These are phyloP conservation scores for Dactylellina sp. DNA, from an alignment of 2,329 filamentous ascomycete genomes.

Conservation along the genomic window DNA sequence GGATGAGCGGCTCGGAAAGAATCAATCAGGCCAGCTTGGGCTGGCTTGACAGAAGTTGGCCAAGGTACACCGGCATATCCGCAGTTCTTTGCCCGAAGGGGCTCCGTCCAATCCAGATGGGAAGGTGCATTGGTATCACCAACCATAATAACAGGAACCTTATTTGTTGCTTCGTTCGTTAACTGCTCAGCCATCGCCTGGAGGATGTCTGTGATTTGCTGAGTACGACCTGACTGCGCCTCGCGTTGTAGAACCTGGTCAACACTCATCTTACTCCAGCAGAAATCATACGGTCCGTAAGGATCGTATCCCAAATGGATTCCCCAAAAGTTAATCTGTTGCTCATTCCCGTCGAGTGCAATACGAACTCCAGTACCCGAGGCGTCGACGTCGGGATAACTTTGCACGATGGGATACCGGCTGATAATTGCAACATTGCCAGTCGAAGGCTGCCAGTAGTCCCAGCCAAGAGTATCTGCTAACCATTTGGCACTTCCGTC, in stretches of 20 bases:
- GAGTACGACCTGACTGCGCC: constrained; percentile 63
- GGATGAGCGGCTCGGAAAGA: constrained; percentile 64
- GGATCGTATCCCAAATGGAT: constrained; percentile 64
- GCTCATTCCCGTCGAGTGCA: constrained; percentile 62
- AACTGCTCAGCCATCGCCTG: constrained; percentile 62
- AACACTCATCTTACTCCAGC: constrained; percentile 62
- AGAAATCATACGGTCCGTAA: constrained; percentile 66
- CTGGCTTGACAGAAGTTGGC: constrained; percentile 64
- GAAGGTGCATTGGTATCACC: constrained; percentile 67
- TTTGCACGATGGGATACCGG: constrained; percentile 64
- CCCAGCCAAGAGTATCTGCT: constrained; percentile 64
- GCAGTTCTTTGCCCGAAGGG: constrained; percentile 63
- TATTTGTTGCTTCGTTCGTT: constrained; percentile 60
- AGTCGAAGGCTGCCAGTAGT: constrained; percentile 62
- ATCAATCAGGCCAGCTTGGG: constrained; percentile 63
- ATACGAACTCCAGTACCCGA: constrained; percentile 62
- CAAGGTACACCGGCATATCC: constrained; percentile 62
- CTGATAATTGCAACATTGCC: constrained; percentile 63
- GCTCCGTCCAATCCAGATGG: constrained; percentile 65
- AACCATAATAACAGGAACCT: constrained; percentile 63
- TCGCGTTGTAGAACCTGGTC: constrained; percentile 63
- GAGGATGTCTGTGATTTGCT: constrained; percentile 63
- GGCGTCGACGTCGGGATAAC: constrained; percentile 59
- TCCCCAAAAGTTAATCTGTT: constrained; percentile 63
- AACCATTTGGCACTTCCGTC: constrained; percentile 62